phyloP scores from a whole-genome alignment of 495 filamentous ascomycete genomes.

The Penicillium macrosclerotiorum region DNA sequence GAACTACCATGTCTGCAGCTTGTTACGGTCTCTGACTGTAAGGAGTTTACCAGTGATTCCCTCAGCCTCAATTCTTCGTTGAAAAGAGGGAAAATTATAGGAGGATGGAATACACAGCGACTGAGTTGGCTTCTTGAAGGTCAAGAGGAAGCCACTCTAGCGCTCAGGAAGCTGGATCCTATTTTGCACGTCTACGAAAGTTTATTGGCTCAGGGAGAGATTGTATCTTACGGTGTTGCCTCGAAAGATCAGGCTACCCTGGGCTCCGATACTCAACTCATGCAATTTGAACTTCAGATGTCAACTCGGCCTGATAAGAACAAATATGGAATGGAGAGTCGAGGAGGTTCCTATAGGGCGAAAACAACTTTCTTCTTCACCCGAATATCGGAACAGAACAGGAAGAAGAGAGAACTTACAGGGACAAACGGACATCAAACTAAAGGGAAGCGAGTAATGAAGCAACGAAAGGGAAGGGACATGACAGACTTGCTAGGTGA shows the following conservation, averaged over 20 bases:
- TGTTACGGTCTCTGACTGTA: constrained; percentile 27
- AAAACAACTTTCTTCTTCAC: not conserved
- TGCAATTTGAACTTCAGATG: not conserved
- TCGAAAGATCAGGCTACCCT: no score
- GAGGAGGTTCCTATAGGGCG: not conserved
- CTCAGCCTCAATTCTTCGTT: not conserved
- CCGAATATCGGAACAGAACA: not conserved
- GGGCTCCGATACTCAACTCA: no score
- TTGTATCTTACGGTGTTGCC: no score
- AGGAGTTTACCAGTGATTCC: not conserved
- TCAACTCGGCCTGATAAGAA: not conserved
- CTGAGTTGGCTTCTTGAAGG: no score
- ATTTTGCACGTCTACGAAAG: no score
- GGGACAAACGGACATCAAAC: not conserved
- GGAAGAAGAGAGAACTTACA: not conserved
- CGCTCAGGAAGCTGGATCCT: no score
- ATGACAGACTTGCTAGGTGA: constrained; percentile 3
- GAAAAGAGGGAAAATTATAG: not conserved
- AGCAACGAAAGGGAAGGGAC: not conserved
- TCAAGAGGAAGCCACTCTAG: no score
- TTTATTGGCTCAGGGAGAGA: no score
- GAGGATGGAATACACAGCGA: constrained; percentile 2
- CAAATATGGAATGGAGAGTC: not conserved
- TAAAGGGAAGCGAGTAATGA: constrained; percentile 1
- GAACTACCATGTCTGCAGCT: constrained; percentile 30